Conservation (phyloP, 192 early-diverging fungal species). For the Ramicandelaber brevisporus region DNA sequence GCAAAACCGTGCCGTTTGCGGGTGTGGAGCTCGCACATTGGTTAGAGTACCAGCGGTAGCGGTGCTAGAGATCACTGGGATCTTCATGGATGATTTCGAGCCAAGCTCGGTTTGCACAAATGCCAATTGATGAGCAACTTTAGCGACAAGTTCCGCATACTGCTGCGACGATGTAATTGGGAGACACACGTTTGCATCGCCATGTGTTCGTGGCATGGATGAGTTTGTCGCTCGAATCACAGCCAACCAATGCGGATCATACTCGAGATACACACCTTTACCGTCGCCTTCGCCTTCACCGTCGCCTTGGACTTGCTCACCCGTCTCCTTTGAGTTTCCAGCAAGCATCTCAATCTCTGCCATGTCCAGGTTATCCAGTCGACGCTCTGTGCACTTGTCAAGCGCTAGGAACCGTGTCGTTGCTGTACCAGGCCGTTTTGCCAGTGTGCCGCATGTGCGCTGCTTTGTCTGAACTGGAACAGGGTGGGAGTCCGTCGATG, state of each 20-base stretch:
- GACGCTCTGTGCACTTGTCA: constrained; percentile 71
- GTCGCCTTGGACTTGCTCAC: too few species aligned
- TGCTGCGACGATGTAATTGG: too few species aligned
- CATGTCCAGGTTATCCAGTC: constrained; percentile 69
- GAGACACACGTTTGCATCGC: too few species aligned
- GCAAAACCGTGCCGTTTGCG: too few species aligned
- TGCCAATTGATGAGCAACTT: too few species aligned
- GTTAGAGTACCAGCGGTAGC: too few species aligned
- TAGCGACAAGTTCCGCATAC: too few species aligned
- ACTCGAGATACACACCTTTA: constrained; percentile 27
- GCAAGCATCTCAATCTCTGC: constrained; percentile 24
- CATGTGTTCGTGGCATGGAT: neutral
- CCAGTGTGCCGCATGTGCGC: neutral
- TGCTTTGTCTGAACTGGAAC: neutral
- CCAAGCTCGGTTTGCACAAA: too few species aligned
- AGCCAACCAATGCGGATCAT: constrained; percentile 67
- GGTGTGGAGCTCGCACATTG: too few species aligned
- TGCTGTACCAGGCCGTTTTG: constrained; percentile 5
- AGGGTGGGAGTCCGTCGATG: neutral
- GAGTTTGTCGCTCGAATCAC: constrained; percentile 19
- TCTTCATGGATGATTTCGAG: too few species aligned
- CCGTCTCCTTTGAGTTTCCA: too few species aligned
- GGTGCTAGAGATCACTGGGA: too few species aligned
- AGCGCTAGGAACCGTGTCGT: constrained; percentile 67
- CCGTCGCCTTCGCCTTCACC: constrained; percentile 16